phyloP scores from a whole-genome alignment of 805 yeast species.

The Metschnikowia bowlesiae region DNA sequence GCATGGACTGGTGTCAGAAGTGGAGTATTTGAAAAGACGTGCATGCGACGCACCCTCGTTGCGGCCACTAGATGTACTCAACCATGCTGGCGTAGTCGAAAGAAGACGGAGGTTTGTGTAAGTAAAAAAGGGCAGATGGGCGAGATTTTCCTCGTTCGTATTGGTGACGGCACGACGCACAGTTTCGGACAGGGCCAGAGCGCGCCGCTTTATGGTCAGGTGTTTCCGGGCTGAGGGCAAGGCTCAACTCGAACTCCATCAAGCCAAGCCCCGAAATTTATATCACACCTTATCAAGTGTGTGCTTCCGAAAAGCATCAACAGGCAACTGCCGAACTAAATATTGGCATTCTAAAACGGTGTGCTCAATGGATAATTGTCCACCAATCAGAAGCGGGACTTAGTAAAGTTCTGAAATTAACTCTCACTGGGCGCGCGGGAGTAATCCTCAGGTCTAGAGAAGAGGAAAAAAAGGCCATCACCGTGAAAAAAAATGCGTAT shows the following conservation, averaged over 20 bases:
- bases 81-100: not conserved
- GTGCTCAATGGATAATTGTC: not conserved
- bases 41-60: too few species aligned
- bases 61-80: not conserved
- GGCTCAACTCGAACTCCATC: not conserved
- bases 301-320: too few species aligned
- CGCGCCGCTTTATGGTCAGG: not conserved
- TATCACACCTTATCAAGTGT: too few species aligned
- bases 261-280: not conserved
- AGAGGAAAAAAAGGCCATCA: slow-evolving; percentile 7
- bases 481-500: slow-evolving; percentile 3
- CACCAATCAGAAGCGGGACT: slow-evolving; percentile 20
- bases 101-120: not conserved
- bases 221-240: not conserved
- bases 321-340: not conserved
- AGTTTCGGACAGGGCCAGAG: not conserved
- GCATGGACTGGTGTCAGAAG: not conserved
- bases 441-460: slow-evolving; percentile 18
- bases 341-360: too few species aligned
- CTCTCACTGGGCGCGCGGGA: slow-evolving; percentile 12
- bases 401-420: slow-evolving; percentile 23
- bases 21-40: not conserved
- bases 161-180: not conserved
- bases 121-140: not conserved
- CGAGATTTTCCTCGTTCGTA: not conserved